Conservation (phyloP, 2,329 filamentous ascomycete genomes). For the Neopestalotiopsis sp. region DNA sequence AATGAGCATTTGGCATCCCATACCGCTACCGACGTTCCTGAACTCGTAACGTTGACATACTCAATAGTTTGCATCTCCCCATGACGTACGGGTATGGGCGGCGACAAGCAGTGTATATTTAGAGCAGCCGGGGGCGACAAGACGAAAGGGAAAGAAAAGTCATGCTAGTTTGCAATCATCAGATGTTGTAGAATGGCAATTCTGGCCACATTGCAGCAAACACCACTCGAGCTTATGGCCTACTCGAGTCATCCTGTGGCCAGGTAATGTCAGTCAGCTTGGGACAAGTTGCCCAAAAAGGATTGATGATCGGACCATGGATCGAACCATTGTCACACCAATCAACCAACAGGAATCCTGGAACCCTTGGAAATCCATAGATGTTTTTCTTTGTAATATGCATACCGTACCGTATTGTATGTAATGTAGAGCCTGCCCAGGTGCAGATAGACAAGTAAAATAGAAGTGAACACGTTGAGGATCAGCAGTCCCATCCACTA, state of each 20-base stretch:
- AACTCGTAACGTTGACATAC: too few species aligned
- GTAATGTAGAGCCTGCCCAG: background rate
- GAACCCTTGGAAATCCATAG: background rate
- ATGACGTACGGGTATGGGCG: conserved; percentile 24
- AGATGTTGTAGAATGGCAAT: conserved; percentile 5
- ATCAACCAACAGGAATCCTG: conserved; percentile 11
- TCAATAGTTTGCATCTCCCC: conserved; percentile 21
- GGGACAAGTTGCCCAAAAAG: conserved; percentile 6
- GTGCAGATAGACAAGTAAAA: background rate
- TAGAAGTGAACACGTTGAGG: conserved; percentile 22
- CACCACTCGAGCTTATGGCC: too few species aligned
- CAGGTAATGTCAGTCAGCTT: background rate
- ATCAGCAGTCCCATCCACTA: conserved; percentile 10
- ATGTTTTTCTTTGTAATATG: conserved; percentile 11
- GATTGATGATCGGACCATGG: conserved; percentile 18
- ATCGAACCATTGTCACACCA: conserved; percentile 22
- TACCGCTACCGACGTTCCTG: too few species aligned
- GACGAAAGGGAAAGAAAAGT: background rate
- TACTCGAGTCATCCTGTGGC: background rate
- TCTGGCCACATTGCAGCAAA: conserved; percentile 14
- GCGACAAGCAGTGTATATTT: background rate
- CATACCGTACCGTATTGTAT: background rate
- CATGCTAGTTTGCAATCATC: conserved; percentile 1
- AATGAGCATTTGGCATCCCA: too few species aligned
- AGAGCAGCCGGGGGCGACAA: background rate